Evolutionary conservation across 257 asterid species (phyloP), one percentile per base, ranked within the genome.

Genomic region (Scutellaria baicalensis): DNA sequence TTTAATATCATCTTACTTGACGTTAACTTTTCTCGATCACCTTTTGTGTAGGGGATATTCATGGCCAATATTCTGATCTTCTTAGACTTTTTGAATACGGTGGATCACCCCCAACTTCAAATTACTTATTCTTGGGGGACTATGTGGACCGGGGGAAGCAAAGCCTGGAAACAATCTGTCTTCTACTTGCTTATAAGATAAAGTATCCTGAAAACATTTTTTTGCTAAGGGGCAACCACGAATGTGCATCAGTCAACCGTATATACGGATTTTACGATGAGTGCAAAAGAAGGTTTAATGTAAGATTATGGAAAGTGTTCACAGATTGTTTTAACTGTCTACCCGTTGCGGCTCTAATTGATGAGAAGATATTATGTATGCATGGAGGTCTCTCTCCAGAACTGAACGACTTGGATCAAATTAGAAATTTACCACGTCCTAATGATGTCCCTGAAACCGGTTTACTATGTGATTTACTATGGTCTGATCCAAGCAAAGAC

Each of bases 351-450:
- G 95, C 91, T 60, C 77, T 88, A 66, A 64, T 85, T 27, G 95
- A 88, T 48, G 91, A 88, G 58, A 88, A 88, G 82, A 88, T 88
- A 73, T 67, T 88, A 69, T 88, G 95, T 78, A 88, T 88, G 95
- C 95, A 88, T n/a, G 95, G 95, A 8, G 95, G 95, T 18, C 95
- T 88, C 70, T 88, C 95, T 52, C 91, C 95, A 1, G 88, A 84
- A 48, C 78, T 88, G 52, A 77, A 79, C 66, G 81, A 82, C 82
- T 74, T 88, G 61, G 81, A 88, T 69, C 91, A 88, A 78, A 84
- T 88, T 52, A 75, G 89, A 71, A 85, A 83, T 72, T 71, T 88
- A 38, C 88, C 62, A 11, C 88, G 95, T 13, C 94, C 95, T 16
- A 51, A 80, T 59, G 95, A 88, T 79, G 91, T 88, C 35, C 88